A percentile compares a stretch with the other conserved stretches of the same genome.
Evolutionary conservation across 2,329 filamentous ascomycete genomes (phyloP).

Genomic region (Penicillium vulpinum): DNA sequence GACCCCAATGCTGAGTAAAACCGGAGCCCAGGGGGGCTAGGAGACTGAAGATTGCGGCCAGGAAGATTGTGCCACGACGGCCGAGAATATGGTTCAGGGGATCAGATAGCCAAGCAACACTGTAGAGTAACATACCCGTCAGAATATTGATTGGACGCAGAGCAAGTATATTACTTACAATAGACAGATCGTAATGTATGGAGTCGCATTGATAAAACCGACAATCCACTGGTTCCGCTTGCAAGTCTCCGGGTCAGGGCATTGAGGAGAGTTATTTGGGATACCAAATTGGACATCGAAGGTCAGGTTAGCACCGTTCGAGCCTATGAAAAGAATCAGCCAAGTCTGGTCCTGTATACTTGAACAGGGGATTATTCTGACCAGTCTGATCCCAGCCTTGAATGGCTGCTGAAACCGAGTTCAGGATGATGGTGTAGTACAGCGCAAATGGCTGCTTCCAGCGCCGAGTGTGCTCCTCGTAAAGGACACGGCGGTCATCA

Average conservation of each 20-base stretch:
- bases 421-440: constrained; percentile 52
- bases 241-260: constrained; percentile 22
- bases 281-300: constrained; percentile 25
- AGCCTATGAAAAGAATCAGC: constrained; percentile 10
- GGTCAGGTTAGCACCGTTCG: constrained; percentile 24
- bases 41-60: constrained; percentile 20
- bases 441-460: constrained; percentile 52
- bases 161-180: constrained; percentile 40
- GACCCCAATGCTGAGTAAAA: constrained; percentile 18
- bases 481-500: constrained; percentile 44
- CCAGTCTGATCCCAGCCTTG: constrained; percentile 53
- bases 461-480: constrained; percentile 47
- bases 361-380: background rate
- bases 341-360: background rate
- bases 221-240: constrained; percentile 56
- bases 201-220: constrained; percentile 61
- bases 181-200: constrained; percentile 52
- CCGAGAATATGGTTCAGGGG: constrained; percentile 21
- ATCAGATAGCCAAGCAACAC: constrained; percentile 21
- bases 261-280: constrained; percentile 16
- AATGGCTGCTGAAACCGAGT: constrained; percentile 54
- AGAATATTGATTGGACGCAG: background rate
- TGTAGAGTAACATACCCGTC: background rate
- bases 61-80: constrained; percentile 20
- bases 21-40: constrained; percentile 19